phyloP scores from a whole-genome alignment of 164 flowering plant genomes.

The Buxus sempervirens region DNA sequence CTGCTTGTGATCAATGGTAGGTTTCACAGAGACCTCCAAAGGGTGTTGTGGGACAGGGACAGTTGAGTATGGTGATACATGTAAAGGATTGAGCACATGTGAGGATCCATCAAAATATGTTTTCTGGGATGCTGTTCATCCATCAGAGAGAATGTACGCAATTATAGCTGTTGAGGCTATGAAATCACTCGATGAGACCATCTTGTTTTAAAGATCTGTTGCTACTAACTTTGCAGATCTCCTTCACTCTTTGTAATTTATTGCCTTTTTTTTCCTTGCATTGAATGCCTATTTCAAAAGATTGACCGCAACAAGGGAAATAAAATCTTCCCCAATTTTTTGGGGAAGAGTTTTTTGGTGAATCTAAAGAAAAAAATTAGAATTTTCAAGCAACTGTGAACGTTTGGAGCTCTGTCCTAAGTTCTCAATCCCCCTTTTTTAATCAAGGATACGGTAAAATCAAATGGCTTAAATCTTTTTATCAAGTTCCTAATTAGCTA shows the following conservation, averaged over 20 bases:
- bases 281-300: no score
- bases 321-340: no score
- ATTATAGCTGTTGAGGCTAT: slow-evolving; percentile 38
- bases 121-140: slow-evolving; percentile 82
- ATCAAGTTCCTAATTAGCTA: no score
- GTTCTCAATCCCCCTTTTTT: no score
- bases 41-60: slow-evolving; percentile 79
- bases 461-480: no score
- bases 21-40: slow-evolving; percentile 44
- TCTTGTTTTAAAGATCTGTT: slow-evolving; percentile 4
- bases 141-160: slow-evolving; percentile 49
- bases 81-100: slow-evolving; percentile 44
- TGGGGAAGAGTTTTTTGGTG: no score
- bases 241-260: background rate
- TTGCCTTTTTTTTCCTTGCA: background rate
- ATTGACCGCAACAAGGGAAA: no score
- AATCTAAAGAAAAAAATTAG: no score
- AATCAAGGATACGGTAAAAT: no score
- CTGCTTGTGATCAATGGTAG: slow-evolving; percentile 20
- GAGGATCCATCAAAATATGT: slow-evolving; percentile 35
- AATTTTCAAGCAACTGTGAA: no score
- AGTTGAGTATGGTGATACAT: slow-evolving; percentile 41
- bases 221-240: background rate
- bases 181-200: slow-evolving; percentile 5
- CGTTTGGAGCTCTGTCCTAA: no score